Evolutionary conservation across 73 alveolate genomes (phyloP).

Genomic region (Paraurostyla sp.): DNA sequence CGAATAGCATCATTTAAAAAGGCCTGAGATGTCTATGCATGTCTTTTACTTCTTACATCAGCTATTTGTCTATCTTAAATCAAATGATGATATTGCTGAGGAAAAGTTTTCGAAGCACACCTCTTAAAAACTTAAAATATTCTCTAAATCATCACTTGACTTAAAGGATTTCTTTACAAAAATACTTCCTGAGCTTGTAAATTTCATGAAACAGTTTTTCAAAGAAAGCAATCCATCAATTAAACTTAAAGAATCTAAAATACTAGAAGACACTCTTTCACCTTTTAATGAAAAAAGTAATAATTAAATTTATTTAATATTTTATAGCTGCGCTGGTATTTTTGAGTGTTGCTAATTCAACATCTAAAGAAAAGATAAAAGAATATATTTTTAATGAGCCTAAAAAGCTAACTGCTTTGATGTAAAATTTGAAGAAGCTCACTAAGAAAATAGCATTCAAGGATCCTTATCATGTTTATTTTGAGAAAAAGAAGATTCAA

Average conservation of each 20-base stretch:
- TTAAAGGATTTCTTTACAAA: constrained; percentile 42
- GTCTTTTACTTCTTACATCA: constrained; percentile 38
- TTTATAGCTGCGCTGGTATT: constrained; percentile 29
- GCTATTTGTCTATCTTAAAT: constrained; percentile 21
- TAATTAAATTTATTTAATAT: not conserved
- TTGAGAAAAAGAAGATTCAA: constrained; percentile 54
- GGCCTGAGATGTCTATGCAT: constrained; percentile 32
- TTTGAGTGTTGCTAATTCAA: constrained; percentile 31
- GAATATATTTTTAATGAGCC: constrained; percentile 11
- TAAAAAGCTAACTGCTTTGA: not conserved
- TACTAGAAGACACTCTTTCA: not conserved
- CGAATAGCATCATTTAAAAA: constrained; percentile 27
- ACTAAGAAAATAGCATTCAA: constrained; percentile 11
- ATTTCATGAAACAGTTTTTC: not conserved
- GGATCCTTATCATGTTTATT: constrained; percentile 27
- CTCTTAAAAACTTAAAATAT: constrained; percentile 6
- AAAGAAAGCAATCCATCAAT: not conserved
- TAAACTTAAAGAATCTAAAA: constrained; percentile 18
- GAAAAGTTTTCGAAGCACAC: not conserved
- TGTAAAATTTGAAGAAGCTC: constrained; percentile 6
- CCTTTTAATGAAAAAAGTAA: constrained; percentile 54
- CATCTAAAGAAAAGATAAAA: constrained; percentile 22
- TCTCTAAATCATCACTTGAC: constrained; percentile 26
- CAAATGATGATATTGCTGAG: not conserved
- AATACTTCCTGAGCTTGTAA: constrained; percentile 9